Evolutionary conservation across 257 asterid species (phyloP).

Genomic region (Gentiana dahurica): DNA sequence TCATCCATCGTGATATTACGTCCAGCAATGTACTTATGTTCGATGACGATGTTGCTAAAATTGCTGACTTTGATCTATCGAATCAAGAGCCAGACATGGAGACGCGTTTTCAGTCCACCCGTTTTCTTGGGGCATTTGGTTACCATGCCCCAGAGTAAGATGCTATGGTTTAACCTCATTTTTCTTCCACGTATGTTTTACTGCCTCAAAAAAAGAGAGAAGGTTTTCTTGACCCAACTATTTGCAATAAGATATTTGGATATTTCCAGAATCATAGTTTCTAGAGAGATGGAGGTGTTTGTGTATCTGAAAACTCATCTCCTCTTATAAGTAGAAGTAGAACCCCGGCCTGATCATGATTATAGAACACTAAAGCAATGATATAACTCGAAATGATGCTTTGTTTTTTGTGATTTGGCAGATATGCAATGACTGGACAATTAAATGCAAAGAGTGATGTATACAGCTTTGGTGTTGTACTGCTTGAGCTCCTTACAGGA

Average conservation of each 20-base stretch:
- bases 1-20: constrained; percentile 82
- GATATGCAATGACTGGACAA: constrained; percentile 92
- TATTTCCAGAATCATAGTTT: too few species aligned
- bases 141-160: constrained; percentile 93
- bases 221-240: too few species aligned
- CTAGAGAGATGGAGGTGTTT: too few species aligned
- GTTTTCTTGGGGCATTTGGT: constrained; percentile 90
- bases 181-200: background rate
- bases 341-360: background rate
- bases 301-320: background rate
- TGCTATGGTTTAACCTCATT: constrained; percentile 1
- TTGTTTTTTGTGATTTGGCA: constrained; percentile 19
- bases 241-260: too few species aligned
- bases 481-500: constrained; percentile 80
- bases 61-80: constrained; percentile 79
- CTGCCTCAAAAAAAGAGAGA: too few species aligned
- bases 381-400: constrained; percentile 2
- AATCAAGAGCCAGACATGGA: constrained; percentile 96
- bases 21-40: constrained; percentile 77
- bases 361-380: background rate
- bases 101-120: constrained; percentile 88
- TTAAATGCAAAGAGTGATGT: constrained; percentile 81
- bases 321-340: background rate
- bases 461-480: constrained; percentile 84
- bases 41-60: constrained; percentile 75